Conservation (phyloP, 306 rosid genomes). For the Urtica urens region DNA sequence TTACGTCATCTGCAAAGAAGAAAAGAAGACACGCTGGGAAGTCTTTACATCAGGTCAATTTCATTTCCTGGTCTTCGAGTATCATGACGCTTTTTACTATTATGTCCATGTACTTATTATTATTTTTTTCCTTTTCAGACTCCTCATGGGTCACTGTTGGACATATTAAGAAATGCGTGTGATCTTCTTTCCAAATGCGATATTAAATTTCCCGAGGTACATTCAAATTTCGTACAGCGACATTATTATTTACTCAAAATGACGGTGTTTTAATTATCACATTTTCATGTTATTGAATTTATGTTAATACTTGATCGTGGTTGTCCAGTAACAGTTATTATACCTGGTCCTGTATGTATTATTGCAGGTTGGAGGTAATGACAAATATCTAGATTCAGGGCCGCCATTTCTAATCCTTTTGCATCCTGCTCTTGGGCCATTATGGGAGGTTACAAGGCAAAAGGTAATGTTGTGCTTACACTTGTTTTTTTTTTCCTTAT, state of each 20-base stretch:
- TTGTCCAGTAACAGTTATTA: slow-evolving; percentile 1
- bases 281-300: slow-evolving; percentile 1
- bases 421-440: slow-evolving; percentile 97
- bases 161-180: slow-evolving; percentile 63
- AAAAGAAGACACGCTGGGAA: slow-evolving; percentile 52
- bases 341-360: slow-evolving; percentile 15
- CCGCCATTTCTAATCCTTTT: slow-evolving; percentile 90
- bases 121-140: slow-evolving; percentile 50
- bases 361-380: slow-evolving; percentile 67
- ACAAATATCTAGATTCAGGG: slow-evolving; percentile 57
- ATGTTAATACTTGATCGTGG: background rate
- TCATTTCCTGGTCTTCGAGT: slow-evolving; percentile 8
- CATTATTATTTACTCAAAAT: slow-evolving; percentile 1
- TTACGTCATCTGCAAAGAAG: slow-evolving; percentile 91
- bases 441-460: slow-evolving; percentile 90
- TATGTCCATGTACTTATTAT: slow-evolving; percentile 3
- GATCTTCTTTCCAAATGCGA: slow-evolving; percentile 77
- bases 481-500: background rate
- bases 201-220: slow-evolving; percentile 77
- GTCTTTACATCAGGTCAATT: slow-evolving; percentile 77
- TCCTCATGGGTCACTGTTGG: slow-evolving; percentile 84
- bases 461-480: slow-evolving; percentile 41
- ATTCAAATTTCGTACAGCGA: slow-evolving; percentile 12
- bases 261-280: slow-evolving; percentile 12
- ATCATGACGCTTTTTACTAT: background rate